Percentiles rank a stretch among this genome's conserved stretches.
Conservation (phyloP, 345 rosid species). For the Pugionium dolabratum region DNA sequence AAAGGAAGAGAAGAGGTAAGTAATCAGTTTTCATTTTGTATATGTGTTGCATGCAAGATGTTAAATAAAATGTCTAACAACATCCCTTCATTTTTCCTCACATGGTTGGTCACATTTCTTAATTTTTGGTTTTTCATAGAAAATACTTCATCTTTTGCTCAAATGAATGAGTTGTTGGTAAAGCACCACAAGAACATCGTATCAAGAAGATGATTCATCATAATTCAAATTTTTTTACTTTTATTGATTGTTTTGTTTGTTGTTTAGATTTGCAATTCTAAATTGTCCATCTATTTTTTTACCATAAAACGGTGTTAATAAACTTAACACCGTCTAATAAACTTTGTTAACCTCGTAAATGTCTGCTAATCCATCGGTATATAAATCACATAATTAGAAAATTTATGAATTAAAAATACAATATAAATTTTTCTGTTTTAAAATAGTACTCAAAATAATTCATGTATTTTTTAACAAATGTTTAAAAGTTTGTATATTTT, state of each 20-base stretch:
- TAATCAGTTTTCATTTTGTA: neutral
- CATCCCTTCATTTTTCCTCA: constrained; percentile 20
- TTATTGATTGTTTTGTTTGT: constrained; percentile 29
- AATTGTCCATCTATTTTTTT: neutral
- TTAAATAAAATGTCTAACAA: constrained; percentile 36
- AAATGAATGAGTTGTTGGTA: constrained; percentile 57
- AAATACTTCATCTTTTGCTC: constrained; percentile 54
- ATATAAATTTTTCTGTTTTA: no score
- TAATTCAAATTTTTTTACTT: neutral
- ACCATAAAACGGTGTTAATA: no score
- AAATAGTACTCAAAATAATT: no score
- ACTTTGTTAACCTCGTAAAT: no score
- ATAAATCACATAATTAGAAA: no score
- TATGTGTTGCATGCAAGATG: no score
- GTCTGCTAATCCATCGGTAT: no score
- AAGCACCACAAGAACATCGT: constrained; percentile 48
- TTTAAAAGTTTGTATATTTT: no score
- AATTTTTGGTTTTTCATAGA: constrained; percentile 37
- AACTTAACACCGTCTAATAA: no score
- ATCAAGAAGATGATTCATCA: neutral
- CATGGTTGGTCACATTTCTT: neutral
- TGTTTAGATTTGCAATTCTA: constrained; percentile 23
- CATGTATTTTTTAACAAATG: no score
- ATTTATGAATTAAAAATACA: no score
- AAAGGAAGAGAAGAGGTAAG: constrained; percentile 53